These are phyloP conservation scores for Melanogaster broomeanus DNA, from an alignment of 768 basidiomycete genomes.

Conservation along the genomic window DNA sequence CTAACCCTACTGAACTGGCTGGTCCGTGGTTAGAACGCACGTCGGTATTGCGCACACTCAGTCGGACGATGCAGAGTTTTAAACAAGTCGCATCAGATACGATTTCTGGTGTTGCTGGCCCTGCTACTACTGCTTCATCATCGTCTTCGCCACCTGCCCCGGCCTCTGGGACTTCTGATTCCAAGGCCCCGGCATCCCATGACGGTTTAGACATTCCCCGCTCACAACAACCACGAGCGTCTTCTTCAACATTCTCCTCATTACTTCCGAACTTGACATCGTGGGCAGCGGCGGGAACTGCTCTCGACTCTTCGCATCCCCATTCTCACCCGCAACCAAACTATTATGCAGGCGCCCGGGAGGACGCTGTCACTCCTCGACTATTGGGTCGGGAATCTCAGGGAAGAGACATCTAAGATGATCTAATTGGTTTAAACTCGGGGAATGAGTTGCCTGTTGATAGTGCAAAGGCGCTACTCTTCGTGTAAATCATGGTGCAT, in stretches of 20 bases:
- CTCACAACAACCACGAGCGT: constrained; percentile 22
- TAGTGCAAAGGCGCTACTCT: not conserved
- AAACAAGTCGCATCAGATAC: constrained; percentile 34
- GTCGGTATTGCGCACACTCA: constrained; percentile 56
- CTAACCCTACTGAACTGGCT: not conserved
- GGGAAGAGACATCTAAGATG: constrained; percentile 27
- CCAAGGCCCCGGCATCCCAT: not conserved
- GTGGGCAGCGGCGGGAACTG: constrained; percentile 32
- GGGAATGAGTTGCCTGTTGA: not conserved
- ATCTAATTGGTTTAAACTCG: too few species aligned
- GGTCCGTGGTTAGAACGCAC: constrained; percentile 41
- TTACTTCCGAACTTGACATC: constrained; percentile 37
- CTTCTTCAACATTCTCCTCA: constrained; percentile 22
- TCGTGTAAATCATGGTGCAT: not conserved
- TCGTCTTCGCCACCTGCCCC: constrained; percentile 12
- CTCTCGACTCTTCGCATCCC: constrained; percentile 17
- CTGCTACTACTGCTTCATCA: constrained; percentile 5
- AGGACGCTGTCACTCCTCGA: constrained; percentile 24
- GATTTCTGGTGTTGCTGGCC: constrained; percentile 21
- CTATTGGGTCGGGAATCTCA: constrained; percentile 27
- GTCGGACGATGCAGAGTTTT: constrained; percentile 55
- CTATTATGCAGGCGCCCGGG: constrained; percentile 9
- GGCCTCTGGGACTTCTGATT: not conserved
- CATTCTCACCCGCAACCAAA: not conserved
- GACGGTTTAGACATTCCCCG: constrained; percentile 10